Conservation (phyloP, 768 basidiomycete species). For the Galerina marginata region DNA sequence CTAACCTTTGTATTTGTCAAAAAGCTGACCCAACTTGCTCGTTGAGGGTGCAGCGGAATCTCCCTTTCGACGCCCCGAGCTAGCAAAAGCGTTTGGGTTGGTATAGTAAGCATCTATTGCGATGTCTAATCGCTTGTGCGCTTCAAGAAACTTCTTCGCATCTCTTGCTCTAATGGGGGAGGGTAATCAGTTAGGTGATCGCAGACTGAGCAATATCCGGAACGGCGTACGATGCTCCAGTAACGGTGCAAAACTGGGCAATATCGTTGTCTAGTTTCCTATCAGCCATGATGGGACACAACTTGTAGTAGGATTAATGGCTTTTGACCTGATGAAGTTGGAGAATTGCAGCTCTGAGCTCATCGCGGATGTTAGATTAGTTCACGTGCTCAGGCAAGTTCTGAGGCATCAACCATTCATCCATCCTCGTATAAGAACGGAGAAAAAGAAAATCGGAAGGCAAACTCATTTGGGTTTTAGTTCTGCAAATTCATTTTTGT, state of each 20-base stretch:
- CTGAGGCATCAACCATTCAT: not conserved
- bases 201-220: constrained; percentile 5
- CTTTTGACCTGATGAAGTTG: not conserved
- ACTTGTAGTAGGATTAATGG: not conserved
- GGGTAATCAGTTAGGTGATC: constrained; percentile 34
- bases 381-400: constrained; percentile 7
- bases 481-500: not conserved
- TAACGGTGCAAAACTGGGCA: constrained; percentile 66
- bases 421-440: too few relatives aligned
- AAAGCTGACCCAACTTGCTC: constrained; percentile 60
- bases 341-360: not conserved
- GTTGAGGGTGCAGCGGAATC: constrained; percentile 46
- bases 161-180: constrained; percentile 50
- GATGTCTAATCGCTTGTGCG: constrained; percentile 70
- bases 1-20: constrained; percentile 73
- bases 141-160: constrained; percentile 72
- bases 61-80: constrained; percentile 27
- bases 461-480: too few relatives aligned
- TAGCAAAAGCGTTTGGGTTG: constrained; percentile 47
- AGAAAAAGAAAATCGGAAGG: too few relatives aligned
- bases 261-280: constrained; percentile 55
- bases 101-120: constrained; percentile 78
- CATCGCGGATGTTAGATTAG: not conserved
- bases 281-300: constrained; percentile 36
- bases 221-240: constrained; percentile 70